Evolutionary conservation across 305 asterid species (phyloP), one percentile per base, ranked within the genome.

Genomic region (Fraxinus sp.): DNA sequence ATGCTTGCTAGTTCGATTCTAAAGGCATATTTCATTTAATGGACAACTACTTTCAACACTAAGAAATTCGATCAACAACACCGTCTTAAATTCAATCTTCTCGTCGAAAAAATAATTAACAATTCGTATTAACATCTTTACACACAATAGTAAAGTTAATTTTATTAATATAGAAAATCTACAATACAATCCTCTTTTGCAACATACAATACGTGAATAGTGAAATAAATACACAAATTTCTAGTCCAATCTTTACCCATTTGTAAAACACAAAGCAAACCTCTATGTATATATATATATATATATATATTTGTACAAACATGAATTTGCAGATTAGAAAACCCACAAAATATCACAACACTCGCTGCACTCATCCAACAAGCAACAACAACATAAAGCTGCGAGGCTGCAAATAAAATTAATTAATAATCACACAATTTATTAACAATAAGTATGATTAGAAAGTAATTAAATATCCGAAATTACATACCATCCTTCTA

Each of bases 301-400:
- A 28, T 28, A 28, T 33, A 3, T 7, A 41, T 41, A 41, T n/a
- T 9, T 10, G 1, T 10, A 41, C 52, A 0, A 41, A 41, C 52
- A 41, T 10, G 11, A 64, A 10, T 22, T 24, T 64, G 9, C 14
- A 7, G 35, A 64, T 14, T 64, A 64, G n/a, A 64, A 64, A 64
- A 64, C 11, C 1, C 35, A 64, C 14, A 64, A 24, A 3, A 64
- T 82, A 82, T 88, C 90, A 78, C 89, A 88, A 82, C 85, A 88
- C 49, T 85, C 88, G 8, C 86, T 89, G 85, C 85, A 88, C 74
- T 85, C 88, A 11, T 88, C 90, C 2, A 88, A 22, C 11, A 88
- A 83, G 44, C 88, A 88, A 57, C 90, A 88, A 41, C 90, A 88
- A 46, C 90, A 86, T 71, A 88, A 70, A 82, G 90, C 87, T 75